Percentiles rank a stretch among this genome's conserved stretches.
These are phyloP conservation scores for Arthrobotrys iridis DNA, from an alignment of 2,329 filamentous ascomycete genomes.

Conservation along the genomic window DNA sequence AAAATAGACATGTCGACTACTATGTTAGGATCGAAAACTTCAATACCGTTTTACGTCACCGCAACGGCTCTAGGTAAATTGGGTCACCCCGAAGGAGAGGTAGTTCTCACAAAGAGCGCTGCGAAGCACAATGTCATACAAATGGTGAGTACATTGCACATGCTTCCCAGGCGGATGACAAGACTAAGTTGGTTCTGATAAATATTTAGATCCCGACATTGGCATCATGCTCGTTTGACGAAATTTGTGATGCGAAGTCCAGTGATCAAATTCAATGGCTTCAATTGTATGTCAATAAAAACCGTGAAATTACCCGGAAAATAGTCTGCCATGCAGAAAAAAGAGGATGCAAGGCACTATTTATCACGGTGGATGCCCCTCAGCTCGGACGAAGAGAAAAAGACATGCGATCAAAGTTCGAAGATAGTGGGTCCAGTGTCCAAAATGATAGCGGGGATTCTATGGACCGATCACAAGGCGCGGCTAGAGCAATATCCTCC, in stretches of 20 bases:
- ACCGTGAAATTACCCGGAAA: conserved; percentile 85
- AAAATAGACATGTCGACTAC: conserved; percentile 86
- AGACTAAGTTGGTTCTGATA: background rate
- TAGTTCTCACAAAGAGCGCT: conserved; percentile 84
- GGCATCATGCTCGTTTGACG: conserved; percentile 96
- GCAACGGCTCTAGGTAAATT: conserved; percentile 96
- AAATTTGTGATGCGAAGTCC: conserved; percentile 85
- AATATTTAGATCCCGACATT: conserved; percentile 78
- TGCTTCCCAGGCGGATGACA: background rate
- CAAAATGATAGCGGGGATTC: conserved; percentile 73
- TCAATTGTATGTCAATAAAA: conserved; percentile 96
- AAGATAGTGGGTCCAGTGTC: conserved; percentile 82
- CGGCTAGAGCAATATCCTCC: conserved; percentile 89
- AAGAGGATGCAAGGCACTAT: conserved; percentile 91
- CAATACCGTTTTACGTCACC: conserved; percentile 94
- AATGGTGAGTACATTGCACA: conserved; percentile 69
- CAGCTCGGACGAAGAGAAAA: conserved; percentile 95
- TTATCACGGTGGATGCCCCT: conserved; percentile 97
- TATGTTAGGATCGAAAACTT: conserved; percentile 87
- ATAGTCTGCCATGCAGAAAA: conserved; percentile 92
- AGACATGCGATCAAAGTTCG: conserved; percentile 63
- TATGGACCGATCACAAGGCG: conserved; percentile 89
- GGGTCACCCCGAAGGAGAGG: conserved; percentile 91
- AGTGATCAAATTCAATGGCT: conserved; percentile 93
- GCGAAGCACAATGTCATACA: conserved; percentile 89